Evolutionary conservation across 305 asterid species (phyloP), one percentile per base, ranked within the genome.

Genomic region (Fraxinus latifolia): DNA sequence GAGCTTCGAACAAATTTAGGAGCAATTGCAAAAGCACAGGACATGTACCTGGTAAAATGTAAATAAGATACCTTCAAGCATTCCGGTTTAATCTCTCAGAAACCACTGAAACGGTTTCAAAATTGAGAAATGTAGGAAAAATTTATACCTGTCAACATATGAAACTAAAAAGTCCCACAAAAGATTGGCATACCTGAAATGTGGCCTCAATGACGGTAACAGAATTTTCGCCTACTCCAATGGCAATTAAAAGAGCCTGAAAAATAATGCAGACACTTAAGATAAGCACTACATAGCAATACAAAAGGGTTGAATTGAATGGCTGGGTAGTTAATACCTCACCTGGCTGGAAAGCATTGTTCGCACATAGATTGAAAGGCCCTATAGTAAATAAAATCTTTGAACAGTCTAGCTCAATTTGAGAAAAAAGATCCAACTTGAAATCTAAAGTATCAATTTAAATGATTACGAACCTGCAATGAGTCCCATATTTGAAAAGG

Each of bases 181-280:
- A 37, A n/a, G 2, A 53, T 36, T 53, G 17, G 37, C 23, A 79
- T 79, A 91, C 98, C 97, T 87, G 98, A 89, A 95, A 95, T 62
- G 99, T 94, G 83, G 98, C 99, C 82, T 98, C 99, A 67, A 94
- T 84, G 37, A 91, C 97, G 27, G 99, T 95, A 84, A 98, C 99
- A 7, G 98, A 93, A 83, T 92, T 93, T 88, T 93, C 98, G 67
- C 99, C 99, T 81, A 95, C 99, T 17, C 99, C 99, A 14, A 95
- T 94, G 8, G 99, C 99, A 90, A 96, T 94, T 78, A 95, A 85
- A 77, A 95, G 96, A 83, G 99, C 99, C 99, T 95, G 39, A 82
- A 50, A 85, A 67, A 42, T 67, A 85, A 76, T 67, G 21, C 36
- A 80, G 44, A 23, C 72, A 11, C 3, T 6, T 14, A 76, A 34